Base-by-base conservation (phyloP, 2,329 filamentous ascomycete genomes). In the Calonectria ilicicola region DNA sequence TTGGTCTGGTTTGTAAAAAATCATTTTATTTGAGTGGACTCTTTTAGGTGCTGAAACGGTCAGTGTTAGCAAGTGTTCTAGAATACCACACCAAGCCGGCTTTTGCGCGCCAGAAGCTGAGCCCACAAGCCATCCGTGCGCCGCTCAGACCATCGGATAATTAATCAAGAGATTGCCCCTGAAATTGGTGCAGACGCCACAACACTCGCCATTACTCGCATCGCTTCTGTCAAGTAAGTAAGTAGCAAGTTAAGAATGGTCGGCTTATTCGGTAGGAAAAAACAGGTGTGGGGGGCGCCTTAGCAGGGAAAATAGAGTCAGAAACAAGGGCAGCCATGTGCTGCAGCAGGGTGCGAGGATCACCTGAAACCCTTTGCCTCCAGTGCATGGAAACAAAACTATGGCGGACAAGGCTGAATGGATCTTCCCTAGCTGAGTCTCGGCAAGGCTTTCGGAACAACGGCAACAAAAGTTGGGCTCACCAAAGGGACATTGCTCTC, bases 111-210 rank as follows among this genome's bases (percentile, higher is more conserved):
- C 35, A 60, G 53, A 60, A 40, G 53, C 32, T 38, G 19, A 60
- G 53, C 38, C 35, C 32, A 15, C 21, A 14, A 38, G 32, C 26
- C 53, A 60, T 60, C 53, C 53, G 53, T 38, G 53, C 53, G 53
- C 53, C 53, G 53, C 53, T 60, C 32, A 40, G 53, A 60, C 53
- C 53, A 60, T 60, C 53, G 53, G 53, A 38, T 60, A 58, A 60
- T 60, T 60, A 60, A 26, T 60, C 32, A 35, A 40, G 32, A 60
- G 26, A 60, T 60, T 60, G 53, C 53, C 35, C 53, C 53, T 60
- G 53, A 60, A 60, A 60, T 35, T 35, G 53, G 32, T 40, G 53
- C 53, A 60, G 53, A 40, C 53, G 53, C 53, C 53, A 60, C 53
- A 40, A 21, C 53, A 40, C 3, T 47, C 19, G 44, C n/a, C 53